Base-by-base conservation (phyloP, 2,329 filamentous ascomycete species). In the Aspergillus nomiae region DNA sequence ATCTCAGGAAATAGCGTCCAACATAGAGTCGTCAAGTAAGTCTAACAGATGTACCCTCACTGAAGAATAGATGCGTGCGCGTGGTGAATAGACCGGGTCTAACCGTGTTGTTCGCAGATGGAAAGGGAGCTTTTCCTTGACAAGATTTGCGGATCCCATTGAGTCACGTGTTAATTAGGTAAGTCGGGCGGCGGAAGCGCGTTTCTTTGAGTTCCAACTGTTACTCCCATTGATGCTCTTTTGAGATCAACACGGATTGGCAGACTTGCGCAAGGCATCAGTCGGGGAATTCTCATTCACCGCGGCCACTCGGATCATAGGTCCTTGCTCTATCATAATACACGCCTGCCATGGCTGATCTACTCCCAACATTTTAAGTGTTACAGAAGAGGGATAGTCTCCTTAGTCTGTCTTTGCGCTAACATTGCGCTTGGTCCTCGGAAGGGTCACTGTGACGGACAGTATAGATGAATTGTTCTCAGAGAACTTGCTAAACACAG, bases 1-100 rank as follows among this genome's bases (percentile, higher is more conserved):
- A 79, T 79, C 69, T 78, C 76, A 78, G 63, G 68, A 69, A 50
- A 62, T 62, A 64, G 54, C 55, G 54, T 56, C 46, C 56, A 63
- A 57, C 69, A 74, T 75, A 24, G 28, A 68, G 36, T 65, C 55
- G 58, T 41, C 14, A 56, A 48, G 26, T 34, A 36, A 46, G 41
- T 43, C 57, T 26, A 57, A 41, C 5, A 60, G 26, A 48, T 36
- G 50, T 50, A 59, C 50, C 36, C 54, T 43, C 46, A 41, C 53
- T 51, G 56, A 62, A 61, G 14, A 26, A 51, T 36, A 58, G 53
- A 53, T 45, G 63, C 61, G 62, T 63, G 64, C 56, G 69, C 56
- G 69, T 59, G 65, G 60, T 59, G 60, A 61, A 65, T 60, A 63
- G 53, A 55, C 53, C 48, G 50, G 62, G 53, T 58, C 62, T 62